Evolutionary conservation across 1,139 yeast species (phyloP).

Genomic region (Yamadazyma songkhlaensis): DNA sequence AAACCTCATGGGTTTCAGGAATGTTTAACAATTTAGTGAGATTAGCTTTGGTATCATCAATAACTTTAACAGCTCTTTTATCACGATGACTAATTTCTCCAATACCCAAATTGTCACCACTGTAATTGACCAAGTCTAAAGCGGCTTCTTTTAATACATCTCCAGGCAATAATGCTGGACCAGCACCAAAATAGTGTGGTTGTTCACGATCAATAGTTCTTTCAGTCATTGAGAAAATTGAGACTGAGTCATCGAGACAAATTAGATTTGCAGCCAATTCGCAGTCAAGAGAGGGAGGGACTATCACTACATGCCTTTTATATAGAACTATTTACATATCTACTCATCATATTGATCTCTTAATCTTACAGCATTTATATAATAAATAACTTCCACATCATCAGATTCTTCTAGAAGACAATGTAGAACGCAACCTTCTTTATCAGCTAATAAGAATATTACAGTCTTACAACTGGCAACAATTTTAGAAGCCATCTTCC

Average conservation of each 20-base stretch:
- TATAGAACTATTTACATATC: too few species aligned
- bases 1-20: constrained; percentile 91
- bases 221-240: constrained; percentile 1
- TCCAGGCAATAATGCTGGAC: constrained; percentile 91
- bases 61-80: constrained; percentile 70
- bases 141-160: constrained; percentile 86
- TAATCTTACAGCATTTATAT: constrained; percentile 37
- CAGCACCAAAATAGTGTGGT: constrained; percentile 92
- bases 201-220: constrained; percentile 54
- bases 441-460: constrained; percentile 46
- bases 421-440: constrained; percentile 54
- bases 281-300: too few species aligned
- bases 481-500: constrained; percentile 55
- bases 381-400: constrained; percentile 54
- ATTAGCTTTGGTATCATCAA: constrained; percentile 72
- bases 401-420: constrained; percentile 56
- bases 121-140: constrained; percentile 67
- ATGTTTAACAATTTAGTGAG: constrained; percentile 61
- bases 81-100: constrained; percentile 98
- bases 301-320: too few species aligned
- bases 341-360: constrained; percentile 4
- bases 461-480: constrained; percentile 54
- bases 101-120: constrained; percentile 72
- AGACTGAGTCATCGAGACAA: constrained; percentile 2
- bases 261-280: background rate